Percentiles rank a stretch among this genome's conserved stretches.
Evolutionary conservation across 1,284 basidiomycete species (phyloP).

Genomic region (Ceratobasidium sp.): DNA sequence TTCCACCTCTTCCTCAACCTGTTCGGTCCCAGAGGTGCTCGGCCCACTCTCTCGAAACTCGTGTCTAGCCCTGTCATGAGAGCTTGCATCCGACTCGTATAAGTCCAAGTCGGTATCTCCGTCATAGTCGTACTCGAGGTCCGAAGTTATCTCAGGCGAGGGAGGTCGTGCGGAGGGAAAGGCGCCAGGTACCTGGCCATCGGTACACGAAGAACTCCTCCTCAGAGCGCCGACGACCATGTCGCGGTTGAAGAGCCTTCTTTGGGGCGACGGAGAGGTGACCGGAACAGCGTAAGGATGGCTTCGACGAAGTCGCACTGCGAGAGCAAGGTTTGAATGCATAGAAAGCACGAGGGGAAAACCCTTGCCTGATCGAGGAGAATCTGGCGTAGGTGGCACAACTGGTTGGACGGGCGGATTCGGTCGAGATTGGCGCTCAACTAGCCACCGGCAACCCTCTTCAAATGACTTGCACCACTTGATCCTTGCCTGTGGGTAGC

Average conservation of each 20-base stretch:
- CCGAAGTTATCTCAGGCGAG: background rate
- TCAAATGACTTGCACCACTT: slow-evolving; percentile 8
- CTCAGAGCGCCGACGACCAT: too few species aligned
- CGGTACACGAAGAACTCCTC: background rate
- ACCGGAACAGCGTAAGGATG: background rate
- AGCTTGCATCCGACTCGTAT: background rate
- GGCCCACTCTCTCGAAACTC: background rate
- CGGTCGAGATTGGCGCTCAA: background rate
- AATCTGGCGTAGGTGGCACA: background rate
- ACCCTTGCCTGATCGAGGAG: background rate
- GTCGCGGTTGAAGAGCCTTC: background rate
- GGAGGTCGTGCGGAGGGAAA: background rate
- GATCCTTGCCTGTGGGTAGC: background rate
- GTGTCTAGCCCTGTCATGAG: background rate
- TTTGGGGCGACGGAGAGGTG: background rate
- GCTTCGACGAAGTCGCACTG: background rate
- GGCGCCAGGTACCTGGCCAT: background rate
- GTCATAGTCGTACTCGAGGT: background rate
- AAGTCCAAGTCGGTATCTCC: background rate
- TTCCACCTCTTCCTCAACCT: background rate
- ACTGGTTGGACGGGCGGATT: background rate
- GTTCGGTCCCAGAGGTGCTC: background rate
- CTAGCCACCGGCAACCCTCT: slow-evolving; percentile 12
- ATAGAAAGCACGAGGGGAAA: background rate
- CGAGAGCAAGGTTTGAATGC: background rate